A percentile compares a stretch with the other conserved stretches of the same genome.
Conservation (phyloP, 441 rosid species). For the Erodium moschatum region DNA sequence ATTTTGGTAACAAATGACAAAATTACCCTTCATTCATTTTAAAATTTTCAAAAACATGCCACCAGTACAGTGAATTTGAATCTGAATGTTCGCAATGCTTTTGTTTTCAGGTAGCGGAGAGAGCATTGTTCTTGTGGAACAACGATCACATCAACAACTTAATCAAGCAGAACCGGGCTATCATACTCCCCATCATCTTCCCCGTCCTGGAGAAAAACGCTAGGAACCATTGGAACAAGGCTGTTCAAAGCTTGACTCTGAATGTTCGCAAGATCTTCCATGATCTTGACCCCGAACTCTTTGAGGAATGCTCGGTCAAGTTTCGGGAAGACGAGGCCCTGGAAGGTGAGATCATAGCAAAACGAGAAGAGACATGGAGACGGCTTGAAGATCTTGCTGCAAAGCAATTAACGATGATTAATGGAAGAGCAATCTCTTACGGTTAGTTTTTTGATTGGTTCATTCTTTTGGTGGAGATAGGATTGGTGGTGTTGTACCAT, state of each 20-base stretch:
- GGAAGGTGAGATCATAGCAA: no score
- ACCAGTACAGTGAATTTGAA: no score
- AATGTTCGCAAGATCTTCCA: conserved; percentile 73
- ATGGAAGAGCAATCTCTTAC: no score
- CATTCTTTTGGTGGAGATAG: no score
- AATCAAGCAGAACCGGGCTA: conserved; percentile 60
- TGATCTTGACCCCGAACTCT: conserved; percentile 59
- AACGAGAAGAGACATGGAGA: no score
- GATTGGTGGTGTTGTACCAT: no score
- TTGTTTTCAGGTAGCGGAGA: conserved; percentile 62
- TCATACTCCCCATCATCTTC: conserved; percentile 65
- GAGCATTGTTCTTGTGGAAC: conserved; percentile 85
- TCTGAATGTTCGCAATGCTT: background rate
- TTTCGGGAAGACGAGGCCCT: conserved; percentile 38
- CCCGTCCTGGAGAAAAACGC: conserved; percentile 70
- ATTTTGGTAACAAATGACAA: no score
- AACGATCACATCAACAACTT: conserved; percentile 77
- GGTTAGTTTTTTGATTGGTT: no score
- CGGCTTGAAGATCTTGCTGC: no score
- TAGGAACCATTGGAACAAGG: conserved; percentile 73
- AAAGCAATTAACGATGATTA: no score
- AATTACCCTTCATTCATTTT: no score
- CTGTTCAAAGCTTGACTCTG: conserved; percentile 72
- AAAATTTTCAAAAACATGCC: no score
- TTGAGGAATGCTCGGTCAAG: conserved; percentile 60